Percentiles rank a stretch among this genome's conserved stretches.
phyloP scores from a whole-genome alignment of 306 rosid genomes.

The Quercus aquifolioides region DNA sequence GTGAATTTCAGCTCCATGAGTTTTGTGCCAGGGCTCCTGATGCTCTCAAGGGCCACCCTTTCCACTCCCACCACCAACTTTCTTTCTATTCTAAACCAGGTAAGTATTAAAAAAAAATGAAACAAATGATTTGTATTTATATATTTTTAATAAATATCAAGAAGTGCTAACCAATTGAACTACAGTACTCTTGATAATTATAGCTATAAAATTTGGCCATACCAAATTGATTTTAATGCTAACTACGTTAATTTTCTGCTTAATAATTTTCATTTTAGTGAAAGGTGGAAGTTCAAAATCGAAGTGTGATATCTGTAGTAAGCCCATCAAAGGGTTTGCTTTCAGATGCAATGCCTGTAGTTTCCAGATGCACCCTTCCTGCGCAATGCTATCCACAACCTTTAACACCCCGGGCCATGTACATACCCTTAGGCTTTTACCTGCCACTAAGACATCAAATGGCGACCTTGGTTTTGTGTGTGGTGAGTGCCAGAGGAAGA shows the following conservation, averaged over 20 bases:
- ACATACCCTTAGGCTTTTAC: slow-evolving; percentile 51
- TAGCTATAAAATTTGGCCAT: background rate
- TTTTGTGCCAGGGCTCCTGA: slow-evolving; percentile 85
- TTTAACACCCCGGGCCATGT: slow-evolving; percentile 40
- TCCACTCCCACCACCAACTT: slow-evolving; percentile 73
- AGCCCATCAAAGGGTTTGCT: slow-evolving; percentile 59
- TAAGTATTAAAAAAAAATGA: background rate
- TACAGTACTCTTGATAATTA: too few species aligned
- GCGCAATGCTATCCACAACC: slow-evolving; percentile 65
- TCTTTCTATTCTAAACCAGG: slow-evolving; percentile 66
- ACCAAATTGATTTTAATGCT: background rate
- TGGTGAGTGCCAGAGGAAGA: slow-evolving; percentile 59
- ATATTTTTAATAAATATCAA: too few species aligned
- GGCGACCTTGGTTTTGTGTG: slow-evolving; percentile 27
- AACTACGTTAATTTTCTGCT: background rate
- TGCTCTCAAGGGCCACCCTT: slow-evolving; percentile 62
- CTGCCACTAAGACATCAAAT: slow-evolving; percentile 10
- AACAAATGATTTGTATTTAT: too few species aligned
- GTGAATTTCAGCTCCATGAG: slow-evolving; percentile 76
- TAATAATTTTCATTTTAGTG: slow-evolving; percentile 22
- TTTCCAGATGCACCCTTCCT: slow-evolving; percentile 87
- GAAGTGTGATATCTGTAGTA: slow-evolving; percentile 77
- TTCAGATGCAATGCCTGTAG: slow-evolving; percentile 67
- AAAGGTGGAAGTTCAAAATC: slow-evolving; percentile 63
- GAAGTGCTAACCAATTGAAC: too few species aligned